These are phyloP conservation scores for Plasmopara viticola DNA, from an alignment of 352 stramenopile species.

Conservation along the genomic window DNA sequence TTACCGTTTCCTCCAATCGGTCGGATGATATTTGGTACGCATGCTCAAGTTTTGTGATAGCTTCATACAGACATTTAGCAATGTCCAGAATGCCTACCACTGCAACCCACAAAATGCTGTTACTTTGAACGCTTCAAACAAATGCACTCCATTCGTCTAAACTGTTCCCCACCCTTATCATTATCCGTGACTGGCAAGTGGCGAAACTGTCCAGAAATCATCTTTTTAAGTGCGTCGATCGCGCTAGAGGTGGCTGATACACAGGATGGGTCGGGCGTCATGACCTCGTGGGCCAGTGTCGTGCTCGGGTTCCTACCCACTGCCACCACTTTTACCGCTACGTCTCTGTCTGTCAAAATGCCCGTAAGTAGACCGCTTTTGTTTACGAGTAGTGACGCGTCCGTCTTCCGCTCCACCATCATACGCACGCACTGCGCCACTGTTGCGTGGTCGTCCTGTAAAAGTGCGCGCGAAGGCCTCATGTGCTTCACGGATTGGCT, in stretches of 20 bases:
- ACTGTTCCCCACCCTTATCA: conserved; percentile 49
- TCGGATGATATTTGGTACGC: conserved; percentile 73
- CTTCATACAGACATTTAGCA: conserved; percentile 97
- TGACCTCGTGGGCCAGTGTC: conserved; percentile 86
- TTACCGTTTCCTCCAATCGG: conserved; percentile 61
- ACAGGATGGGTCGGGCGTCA: conserved; percentile 94
- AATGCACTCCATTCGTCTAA: not conserved
- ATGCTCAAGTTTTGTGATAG: conserved; percentile 94
- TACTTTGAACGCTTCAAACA: not conserved
- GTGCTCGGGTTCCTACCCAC: conserved; percentile 70
- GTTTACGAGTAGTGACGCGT: conserved; percentile 91
- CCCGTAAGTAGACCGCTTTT: conserved; percentile 85
- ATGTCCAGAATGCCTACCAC: conserved; percentile 97
- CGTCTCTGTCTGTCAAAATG: conserved; percentile 95
- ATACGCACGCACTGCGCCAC: conserved; percentile 72
- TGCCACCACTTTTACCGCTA: conserved; percentile 91
- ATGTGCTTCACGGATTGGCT: conserved; percentile 47
- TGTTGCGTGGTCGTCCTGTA: conserved; percentile 65
- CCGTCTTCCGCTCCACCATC: conserved; percentile 87
- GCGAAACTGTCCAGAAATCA: conserved; percentile 94
- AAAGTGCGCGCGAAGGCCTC: conserved; percentile 52
- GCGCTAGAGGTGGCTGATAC: conserved; percentile 89
- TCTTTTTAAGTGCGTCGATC: conserved; percentile 95
- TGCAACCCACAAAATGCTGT: conserved; percentile 7
- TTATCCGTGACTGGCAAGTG: conserved; percentile 93